phyloP scores from a whole-genome alignment of 2,329 filamentous ascomycete genomes.

The Aureobasidium melanogenum region DNA sequence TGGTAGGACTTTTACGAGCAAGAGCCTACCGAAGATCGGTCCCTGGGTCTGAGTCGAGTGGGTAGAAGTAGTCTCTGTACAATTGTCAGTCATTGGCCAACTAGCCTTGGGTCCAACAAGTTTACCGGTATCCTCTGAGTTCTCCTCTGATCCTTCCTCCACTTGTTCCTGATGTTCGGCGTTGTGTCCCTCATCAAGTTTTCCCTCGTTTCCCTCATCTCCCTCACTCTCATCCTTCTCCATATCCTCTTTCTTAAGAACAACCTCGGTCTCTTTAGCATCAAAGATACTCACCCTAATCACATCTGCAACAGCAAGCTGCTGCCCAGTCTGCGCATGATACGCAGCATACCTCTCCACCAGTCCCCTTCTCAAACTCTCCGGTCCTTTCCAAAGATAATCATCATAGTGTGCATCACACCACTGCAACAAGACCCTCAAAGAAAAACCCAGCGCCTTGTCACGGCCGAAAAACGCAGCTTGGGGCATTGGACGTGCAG shows the following conservation, averaged over 20 bases:
- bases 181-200: neutral
- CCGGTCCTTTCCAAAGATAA: neutral
- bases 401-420: neutral
- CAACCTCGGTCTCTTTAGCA: neutral
- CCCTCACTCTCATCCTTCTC: neutral
- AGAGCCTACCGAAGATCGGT: neutral
- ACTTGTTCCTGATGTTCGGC: neutral
- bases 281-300: neutral
- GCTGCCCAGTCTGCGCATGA: neutral
- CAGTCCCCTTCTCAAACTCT: neutral
- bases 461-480: neutral
- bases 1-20: neutral
- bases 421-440: neutral
- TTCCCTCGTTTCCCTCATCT: neutral
- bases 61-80: neutral
- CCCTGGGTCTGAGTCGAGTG: neutral
- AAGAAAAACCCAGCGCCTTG: neutral
- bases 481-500: neutral
- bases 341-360: neutral
- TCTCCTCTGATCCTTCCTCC: neutral
- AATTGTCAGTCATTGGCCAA: neutral
- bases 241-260: neutral
- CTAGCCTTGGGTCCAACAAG: neutral
- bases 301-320: conserved; percentile 1
- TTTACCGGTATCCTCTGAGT: neutral